Evolutionary conservation across 495 filamentous ascomycete genomes (phyloP).

Genomic region (Aspergillus haitiensis): DNA sequence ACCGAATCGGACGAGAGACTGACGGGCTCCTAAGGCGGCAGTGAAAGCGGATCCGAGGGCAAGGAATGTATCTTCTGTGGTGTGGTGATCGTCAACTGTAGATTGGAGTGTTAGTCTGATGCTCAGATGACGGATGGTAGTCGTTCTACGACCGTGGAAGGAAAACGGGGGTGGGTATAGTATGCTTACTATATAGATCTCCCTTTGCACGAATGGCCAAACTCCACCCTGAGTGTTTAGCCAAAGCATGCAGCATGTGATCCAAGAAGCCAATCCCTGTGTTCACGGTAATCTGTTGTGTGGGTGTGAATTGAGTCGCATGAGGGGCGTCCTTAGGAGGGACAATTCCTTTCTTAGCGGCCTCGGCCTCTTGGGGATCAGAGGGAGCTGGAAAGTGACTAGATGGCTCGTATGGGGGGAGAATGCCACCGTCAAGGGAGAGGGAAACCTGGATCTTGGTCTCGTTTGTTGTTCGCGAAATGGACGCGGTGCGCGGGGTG

Average conservation of each 20-base stretch:
- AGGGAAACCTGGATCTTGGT: conserved; percentile 93
- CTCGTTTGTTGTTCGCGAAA: conserved; percentile 91
- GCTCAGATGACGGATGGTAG: background rate
- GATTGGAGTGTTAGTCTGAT: background rate
- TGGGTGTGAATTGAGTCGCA: conserved; percentile 75
- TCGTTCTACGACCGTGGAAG: background rate
- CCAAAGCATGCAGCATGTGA: conserved; percentile 96
- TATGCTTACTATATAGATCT: conserved; percentile 78
- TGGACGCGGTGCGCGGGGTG: conserved; percentile 63
- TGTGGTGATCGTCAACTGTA: conserved; percentile 97
- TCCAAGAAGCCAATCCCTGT: conserved; percentile 98
- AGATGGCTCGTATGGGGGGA: conserved; percentile 60
- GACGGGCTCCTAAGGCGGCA: conserved; percentile 67
- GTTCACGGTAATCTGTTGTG: conserved; percentile 82
- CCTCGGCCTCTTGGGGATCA: conserved; percentile 42
- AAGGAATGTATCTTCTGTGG: conserved; percentile 92
- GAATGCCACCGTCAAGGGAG: conserved; percentile 83
- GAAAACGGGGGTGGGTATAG: conserved; percentile 16
- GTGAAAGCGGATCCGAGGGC: conserved; percentile 86
- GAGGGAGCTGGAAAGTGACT: conserved; percentile 41
- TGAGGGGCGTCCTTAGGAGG: conserved; percentile 78
- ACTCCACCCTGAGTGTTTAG: conserved; percentile 94
- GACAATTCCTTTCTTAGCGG: conserved; percentile 72
- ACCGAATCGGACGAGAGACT: conserved; percentile 86
- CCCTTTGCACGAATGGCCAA: conserved; percentile 77